These are phyloP conservation scores for Solanum pinnatisectum DNA, from an alignment of 257 asterid species.

Conservation along the genomic window DNA sequence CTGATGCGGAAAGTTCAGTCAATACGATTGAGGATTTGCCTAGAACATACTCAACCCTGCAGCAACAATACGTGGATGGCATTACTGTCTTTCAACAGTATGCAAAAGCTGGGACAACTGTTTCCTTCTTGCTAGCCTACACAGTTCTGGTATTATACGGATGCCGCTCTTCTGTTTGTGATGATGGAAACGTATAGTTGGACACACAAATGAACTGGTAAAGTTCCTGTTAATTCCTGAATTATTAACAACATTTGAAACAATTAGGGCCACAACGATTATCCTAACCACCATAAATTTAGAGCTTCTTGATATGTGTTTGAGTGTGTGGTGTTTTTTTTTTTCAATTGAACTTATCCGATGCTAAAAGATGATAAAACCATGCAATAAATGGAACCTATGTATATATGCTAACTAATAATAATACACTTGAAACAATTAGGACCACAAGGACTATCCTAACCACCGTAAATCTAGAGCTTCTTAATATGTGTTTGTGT, in stretches of 20 bases:
- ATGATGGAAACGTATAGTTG: not conserved
- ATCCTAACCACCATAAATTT: not conserved
- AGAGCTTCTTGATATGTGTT: not conserved
- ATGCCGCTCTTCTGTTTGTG: not conserved
- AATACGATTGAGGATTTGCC: not conserved
- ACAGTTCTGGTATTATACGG: not conserved
- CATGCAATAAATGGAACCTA: not conserved
- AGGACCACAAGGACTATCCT: too few species aligned
- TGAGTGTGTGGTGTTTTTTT: not conserved
- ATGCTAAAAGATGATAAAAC: not conserved
- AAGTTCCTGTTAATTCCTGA: not conserved
- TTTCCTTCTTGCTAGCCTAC: not conserved
- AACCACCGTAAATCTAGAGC: too few species aligned
- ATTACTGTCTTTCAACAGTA: not conserved
- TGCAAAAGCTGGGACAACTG: not conserved
- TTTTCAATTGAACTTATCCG: not conserved
- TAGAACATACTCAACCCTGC: not conserved
- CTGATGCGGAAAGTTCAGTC: not conserved
- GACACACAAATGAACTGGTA: not conserved
- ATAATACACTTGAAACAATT: too few species aligned
- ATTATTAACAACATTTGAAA: not conserved
- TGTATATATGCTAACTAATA: not conserved
- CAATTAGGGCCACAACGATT: not conserved
- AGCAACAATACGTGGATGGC: not conserved
- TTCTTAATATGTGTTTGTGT: too few species aligned